Percentiles rank a stretch among this genome's conserved stretches.
Conservation (phyloP, 2,329 filamentous ascomycete species). For the Aspergillus sergii region DNA sequence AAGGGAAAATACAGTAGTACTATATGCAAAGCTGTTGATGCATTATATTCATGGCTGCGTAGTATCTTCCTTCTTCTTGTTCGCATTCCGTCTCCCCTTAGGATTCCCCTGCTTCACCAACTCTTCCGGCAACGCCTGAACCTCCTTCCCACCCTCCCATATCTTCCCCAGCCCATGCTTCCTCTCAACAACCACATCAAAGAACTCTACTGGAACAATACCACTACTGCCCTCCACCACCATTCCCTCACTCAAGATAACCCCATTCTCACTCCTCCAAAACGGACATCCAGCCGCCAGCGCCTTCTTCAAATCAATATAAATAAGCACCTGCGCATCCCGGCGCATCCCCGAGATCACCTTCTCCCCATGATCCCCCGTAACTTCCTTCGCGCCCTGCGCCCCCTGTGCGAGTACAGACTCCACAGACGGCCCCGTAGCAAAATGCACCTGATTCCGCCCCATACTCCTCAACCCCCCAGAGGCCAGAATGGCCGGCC, state of each 20-base stretch:
- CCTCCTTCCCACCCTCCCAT: constrained; percentile 59
- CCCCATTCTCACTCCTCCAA: constrained; percentile 78
- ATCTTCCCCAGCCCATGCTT: constrained; percentile 71
- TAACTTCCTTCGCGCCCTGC: constrained; percentile 19
- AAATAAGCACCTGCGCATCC: constrained; percentile 76
- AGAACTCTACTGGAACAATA: constrained; percentile 67
- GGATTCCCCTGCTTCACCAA: constrained; percentile 44
- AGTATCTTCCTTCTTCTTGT: constrained; percentile 3
- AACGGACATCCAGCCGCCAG: constrained; percentile 67
- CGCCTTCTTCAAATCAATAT: constrained; percentile 71
- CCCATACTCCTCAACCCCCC: constrained; percentile 82
- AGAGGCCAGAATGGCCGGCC: constrained; percentile 70
- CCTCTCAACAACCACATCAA: constrained; percentile 74
- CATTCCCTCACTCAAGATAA: constrained; percentile 63
- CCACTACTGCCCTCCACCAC: constrained; percentile 57
- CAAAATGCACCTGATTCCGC: constrained; percentile 88
- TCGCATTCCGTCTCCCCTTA: constrained; percentile 25
- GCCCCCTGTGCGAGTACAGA: constrained; percentile 34
- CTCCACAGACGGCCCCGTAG: constrained; percentile 65
- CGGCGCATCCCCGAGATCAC: constrained; percentile 80
- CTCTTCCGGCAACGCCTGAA: constrained; percentile 51
- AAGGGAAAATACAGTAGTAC: too few species aligned
- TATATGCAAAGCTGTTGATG: too few species aligned
- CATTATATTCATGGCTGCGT: neutral
- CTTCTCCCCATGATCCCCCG: constrained; percentile 19